Evolutionary conservation across 1,139 yeast species (phyloP), one percentile per base, ranked within the genome.

Genomic region (Yamadazyma songkhlaensis): DNA sequence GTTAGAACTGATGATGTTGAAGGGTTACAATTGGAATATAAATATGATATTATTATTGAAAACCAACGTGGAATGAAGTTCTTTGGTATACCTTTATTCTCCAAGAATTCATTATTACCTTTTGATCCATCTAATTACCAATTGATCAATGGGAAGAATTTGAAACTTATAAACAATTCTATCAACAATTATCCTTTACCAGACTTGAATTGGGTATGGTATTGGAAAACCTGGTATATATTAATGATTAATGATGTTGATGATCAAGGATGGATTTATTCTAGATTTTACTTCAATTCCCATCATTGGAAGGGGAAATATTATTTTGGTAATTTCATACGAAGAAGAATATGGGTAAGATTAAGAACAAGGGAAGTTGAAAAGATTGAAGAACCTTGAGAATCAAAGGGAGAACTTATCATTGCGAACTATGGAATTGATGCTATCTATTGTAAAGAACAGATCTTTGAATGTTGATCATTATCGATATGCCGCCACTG

Each of bases 251-350:
- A 72, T 32, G 89, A 84, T 49, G 75, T 82, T 11, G 94, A 84
- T 54, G 88, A 82, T 46, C 84, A 81, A 46, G 94, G 94, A 2
- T 84, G 94, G 92, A 57, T 77, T 17, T 84, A 84, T 51, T 72
- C 83, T 27, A 59, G 66, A 46, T 43, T 68, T 3, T 48, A 68
- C 24, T 81, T 81, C 49, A 60, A 62, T 6, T 67, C 74, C 35
- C 52, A 50, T 6, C 57, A 65, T 36, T 83, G 90, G 90, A 74
- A 74, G 49, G 86, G 86, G 2, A 68, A 67, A 37, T 77, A 74
- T 33, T 67, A 72, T 29, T 62, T 74, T 42, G 80, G 80, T 3
- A 70, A 68, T 44, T 73, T 77, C 49, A 80, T 81, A 1, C 55
- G 90, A 42, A 58, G 84, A 42, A 55, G 89, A 35, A 57, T 80